Base-by-base conservation (phyloP, 495 filamentous ascomycete species). In the Entonaema liquescens region DNA sequence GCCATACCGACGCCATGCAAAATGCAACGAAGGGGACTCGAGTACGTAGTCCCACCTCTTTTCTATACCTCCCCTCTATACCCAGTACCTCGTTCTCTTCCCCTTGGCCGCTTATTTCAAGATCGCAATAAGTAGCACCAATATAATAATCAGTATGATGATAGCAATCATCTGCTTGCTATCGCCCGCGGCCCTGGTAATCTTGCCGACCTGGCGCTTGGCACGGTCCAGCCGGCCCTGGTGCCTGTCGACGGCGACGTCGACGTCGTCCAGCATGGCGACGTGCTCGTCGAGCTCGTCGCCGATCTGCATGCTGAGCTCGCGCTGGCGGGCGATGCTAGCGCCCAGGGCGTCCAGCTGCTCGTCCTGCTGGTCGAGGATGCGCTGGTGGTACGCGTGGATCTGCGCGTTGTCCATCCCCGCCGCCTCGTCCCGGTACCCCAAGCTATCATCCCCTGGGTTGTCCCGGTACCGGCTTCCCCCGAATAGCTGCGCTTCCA, bases 251-350 rank as follows among this genome's bases (percentile, higher is more conserved):
- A 94, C 91, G 63, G 89, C 84, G 25, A 84, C 84, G 67, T 98
- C 95, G 69, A 96, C 90, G 59, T 94, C 94, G 80, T 96, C 95
- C 42, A 99, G 83, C 82, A 99, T 81, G 74, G 89, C 80, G 23
- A 95, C 92, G 75, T 99, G 95, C 68, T 88, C 89, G 67, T 99
- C 95, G 25, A 99, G 83, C 84, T 99, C 95, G 77, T 98, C 92
- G 25, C 95, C 95, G 76, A 99, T 99, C 83, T 94, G 92, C 76
- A 98, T 95, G 71, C 90, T 93, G 71, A 99, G 83, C 81, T 98
- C 93, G 55, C 97, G 86, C 79, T 98, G 95, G 54, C 95, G 89
- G n/a, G 91, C 87, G 71, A 99, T 97, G 61, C 89, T 92, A 68
- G 88, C 88, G 9, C 94, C 93, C 25, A 99, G 84, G 55, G 87